Evolutionary conservation across 768 basidiomycete species (phyloP).

Genomic region (Suillus luteus): DNA sequence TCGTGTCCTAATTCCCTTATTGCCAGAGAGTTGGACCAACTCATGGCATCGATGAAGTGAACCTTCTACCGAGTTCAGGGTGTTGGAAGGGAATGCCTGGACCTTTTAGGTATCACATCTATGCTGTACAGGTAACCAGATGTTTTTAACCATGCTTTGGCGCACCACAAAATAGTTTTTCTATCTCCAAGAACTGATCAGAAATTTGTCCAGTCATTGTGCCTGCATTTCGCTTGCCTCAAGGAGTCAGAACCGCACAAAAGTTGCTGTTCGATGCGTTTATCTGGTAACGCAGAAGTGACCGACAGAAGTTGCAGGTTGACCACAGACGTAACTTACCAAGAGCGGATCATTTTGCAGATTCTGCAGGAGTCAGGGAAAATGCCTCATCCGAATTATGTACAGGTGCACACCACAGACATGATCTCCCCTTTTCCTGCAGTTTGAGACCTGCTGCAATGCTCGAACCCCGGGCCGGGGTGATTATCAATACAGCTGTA

Average conservation of each 20-base stretch:
- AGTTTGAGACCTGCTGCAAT: neutral
- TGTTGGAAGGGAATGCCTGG: neutral
- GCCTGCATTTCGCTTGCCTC: neutral
- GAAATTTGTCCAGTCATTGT: neutral
- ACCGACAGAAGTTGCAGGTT: neutral
- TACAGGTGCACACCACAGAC: neutral
- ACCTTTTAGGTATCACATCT: neutral
- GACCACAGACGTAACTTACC: too few relatives aligned
- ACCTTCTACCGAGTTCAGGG: neutral
- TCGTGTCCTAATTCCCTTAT: constrained; percentile 82
- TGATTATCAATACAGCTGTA: neutral
- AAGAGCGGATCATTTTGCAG: neutral
- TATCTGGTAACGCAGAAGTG: neutral
- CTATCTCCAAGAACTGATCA: neutral
- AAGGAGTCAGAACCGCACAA: neutral
- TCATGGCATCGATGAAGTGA: constrained; percentile 69
- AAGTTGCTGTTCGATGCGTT: neutral
- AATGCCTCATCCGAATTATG: neutral
- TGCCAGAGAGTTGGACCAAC: constrained; percentile 72
- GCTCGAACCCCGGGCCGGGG: neutral
- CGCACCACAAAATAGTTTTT: neutral
- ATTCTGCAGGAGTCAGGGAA: neutral
- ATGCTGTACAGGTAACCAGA: neutral
- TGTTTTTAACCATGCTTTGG: neutral
- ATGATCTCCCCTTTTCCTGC: neutral